Percentiles rank a stretch among this genome's conserved stretches.
Conservation (phyloP, 441 rosid species). For the Aleurites moluccanus region DNA sequence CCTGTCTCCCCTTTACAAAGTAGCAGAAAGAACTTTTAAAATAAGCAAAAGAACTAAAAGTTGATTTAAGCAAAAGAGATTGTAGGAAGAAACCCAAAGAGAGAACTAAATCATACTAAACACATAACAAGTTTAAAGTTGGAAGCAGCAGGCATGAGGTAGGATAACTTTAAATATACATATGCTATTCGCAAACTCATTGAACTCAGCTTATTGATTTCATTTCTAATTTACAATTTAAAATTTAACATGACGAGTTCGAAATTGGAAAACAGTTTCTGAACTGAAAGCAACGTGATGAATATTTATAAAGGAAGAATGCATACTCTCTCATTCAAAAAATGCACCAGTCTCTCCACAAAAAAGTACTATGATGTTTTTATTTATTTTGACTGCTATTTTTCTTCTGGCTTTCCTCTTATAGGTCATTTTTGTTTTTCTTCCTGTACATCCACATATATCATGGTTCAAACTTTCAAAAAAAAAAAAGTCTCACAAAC, state of each 20-base stretch:
- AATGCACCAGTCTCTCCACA: neutral
- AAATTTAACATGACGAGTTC: neutral
- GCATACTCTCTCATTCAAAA: neutral
- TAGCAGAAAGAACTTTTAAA: neutral
- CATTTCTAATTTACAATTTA: neutral
- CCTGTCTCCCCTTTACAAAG: neutral
- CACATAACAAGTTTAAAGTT: no score
- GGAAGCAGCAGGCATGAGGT: no score
- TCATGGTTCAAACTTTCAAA: neutral
- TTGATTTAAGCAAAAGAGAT: neutral
- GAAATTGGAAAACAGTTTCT: neutral
- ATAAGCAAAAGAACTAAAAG: neutral
- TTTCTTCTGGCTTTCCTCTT: neutral
- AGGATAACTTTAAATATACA: neutral
- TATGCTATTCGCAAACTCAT: neutral
- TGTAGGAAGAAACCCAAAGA: neutral
- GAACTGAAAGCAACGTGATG: neutral
- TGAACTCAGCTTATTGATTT: neutral
- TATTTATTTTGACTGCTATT: neutral
- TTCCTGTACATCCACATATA: neutral
- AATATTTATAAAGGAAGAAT: neutral
- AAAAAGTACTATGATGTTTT: neutral
- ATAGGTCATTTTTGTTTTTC: neutral
- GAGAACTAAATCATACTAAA: neutral
- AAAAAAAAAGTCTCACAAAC: no score